Evolutionary conservation across 371 early-diverging fungal species (phyloP).

Genomic region (Phascolomyces articulosus): DNA sequence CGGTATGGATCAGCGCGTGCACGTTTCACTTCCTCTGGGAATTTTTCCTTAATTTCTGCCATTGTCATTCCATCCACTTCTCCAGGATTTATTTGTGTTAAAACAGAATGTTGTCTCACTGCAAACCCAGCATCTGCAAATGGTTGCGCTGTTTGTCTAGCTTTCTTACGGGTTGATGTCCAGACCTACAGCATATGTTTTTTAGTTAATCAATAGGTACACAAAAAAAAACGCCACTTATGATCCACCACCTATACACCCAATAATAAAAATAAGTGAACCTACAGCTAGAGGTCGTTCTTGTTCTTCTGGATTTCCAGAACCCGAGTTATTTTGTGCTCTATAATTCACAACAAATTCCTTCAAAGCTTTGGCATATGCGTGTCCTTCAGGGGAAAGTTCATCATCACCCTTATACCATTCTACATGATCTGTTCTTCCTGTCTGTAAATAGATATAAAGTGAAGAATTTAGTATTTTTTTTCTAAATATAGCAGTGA

Average conservation of each 20-base stretch:
- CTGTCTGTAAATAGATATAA: slow-evolving; percentile 37
- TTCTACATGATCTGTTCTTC: slow-evolving; percentile 42
- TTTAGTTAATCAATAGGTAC: too few relatives aligned
- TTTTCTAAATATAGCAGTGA: background rate
- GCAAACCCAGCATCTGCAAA: slow-evolving; percentile 54
- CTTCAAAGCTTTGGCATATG: slow-evolving; percentile 64
- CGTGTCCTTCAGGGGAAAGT: slow-evolving; percentile 56
- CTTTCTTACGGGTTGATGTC: slow-evolving; percentile 75
- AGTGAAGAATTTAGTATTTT: background rate
- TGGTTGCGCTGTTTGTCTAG: slow-evolving; percentile 70
- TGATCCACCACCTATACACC: too few relatives aligned
- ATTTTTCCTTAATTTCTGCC: slow-evolving; percentile 77
- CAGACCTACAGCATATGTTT: too few relatives aligned
- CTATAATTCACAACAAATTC: slow-evolving; percentile 57
- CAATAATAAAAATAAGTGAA: background rate
- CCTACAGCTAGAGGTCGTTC: slow-evolving; percentile 39
- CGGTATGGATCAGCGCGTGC: slow-evolving; percentile 67
- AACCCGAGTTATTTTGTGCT: slow-evolving; percentile 23
- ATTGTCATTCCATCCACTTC: slow-evolving; percentile 82
- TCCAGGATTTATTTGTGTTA: slow-evolving; percentile 88
- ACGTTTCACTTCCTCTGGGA: slow-evolving; percentile 76
- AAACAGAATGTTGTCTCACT: slow-evolving; percentile 63
- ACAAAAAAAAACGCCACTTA: background rate
- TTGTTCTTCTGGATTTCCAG: slow-evolving; percentile 32
- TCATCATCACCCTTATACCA: slow-evolving; percentile 59